phyloP scores from a whole-genome alignment of 345 rosid species.

The Carallia brachiata region DNA sequence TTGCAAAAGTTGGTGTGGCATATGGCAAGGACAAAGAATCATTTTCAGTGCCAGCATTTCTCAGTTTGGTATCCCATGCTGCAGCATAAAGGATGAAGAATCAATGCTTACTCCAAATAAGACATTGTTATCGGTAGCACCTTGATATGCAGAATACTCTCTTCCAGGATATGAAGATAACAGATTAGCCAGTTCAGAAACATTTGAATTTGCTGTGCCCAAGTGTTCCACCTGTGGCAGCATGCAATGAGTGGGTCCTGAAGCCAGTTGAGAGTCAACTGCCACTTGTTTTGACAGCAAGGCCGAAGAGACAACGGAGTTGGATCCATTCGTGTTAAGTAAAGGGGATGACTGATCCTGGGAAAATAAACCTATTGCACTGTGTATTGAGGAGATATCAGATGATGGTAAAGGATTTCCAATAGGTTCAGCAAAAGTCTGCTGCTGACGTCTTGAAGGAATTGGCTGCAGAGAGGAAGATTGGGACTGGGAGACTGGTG shows the following conservation, averaged over 20 bases:
- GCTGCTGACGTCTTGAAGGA: slow-evolving; percentile 33
- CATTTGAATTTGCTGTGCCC: slow-evolving; percentile 29
- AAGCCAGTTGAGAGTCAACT: slow-evolving; percentile 24
- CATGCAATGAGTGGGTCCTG: slow-evolving; percentile 27
- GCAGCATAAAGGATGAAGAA: slow-evolving; percentile 41
- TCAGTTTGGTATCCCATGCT: slow-evolving; percentile 40
- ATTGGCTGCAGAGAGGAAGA: slow-evolving; percentile 29
- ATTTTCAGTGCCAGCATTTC: slow-evolving; percentile 35
- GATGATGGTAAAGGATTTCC: slow-evolving; percentile 25
- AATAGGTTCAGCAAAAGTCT: slow-evolving; percentile 31
- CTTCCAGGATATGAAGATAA: slow-evolving; percentile 49
- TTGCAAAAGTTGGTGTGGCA: slow-evolving; percentile 34
- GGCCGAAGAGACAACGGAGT: slow-evolving; percentile 21
- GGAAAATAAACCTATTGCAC: slow-evolving; percentile 32
- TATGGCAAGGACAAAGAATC: slow-evolving; percentile 35
- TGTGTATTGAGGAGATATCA: slow-evolving; percentile 32
- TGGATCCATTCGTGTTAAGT: slow-evolving; percentile 29
- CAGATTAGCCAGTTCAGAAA: slow-evolving; percentile 35
- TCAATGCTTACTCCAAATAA: slow-evolving; percentile 50
- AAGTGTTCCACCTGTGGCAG: slow-evolving; percentile 41
- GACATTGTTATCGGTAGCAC: slow-evolving; percentile 36
- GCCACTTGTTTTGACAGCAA: slow-evolving; percentile 30
- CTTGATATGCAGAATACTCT: slow-evolving; percentile 38
- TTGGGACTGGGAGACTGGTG: slow-evolving; percentile 30
- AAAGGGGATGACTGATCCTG: slow-evolving; percentile 35